Evolutionary conservation across 2,329 filamentous ascomycete species (phyloP).

Genomic region (Aspergillus sp.): DNA sequence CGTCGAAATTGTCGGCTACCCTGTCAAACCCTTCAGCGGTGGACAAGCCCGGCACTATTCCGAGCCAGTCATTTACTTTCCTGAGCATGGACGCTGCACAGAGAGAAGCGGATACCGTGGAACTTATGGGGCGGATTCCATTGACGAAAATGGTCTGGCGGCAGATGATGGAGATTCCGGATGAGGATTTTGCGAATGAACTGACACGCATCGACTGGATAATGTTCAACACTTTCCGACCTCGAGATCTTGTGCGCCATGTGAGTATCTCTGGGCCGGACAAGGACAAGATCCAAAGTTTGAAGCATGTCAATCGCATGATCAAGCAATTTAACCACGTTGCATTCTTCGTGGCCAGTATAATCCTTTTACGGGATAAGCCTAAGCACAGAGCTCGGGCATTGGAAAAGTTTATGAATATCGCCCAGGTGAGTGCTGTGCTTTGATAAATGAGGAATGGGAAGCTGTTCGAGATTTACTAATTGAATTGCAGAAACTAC

Average conservation of each 20-base stretch:
- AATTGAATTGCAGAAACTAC: conserved; percentile 61
- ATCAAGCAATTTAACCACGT: conserved; percentile 89
- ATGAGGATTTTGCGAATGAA: conserved; percentile 85
- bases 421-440: conserved; percentile 57
- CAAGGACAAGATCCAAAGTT: conserved; percentile 62
- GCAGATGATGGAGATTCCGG: conserved; percentile 80
- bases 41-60: conserved; percentile 39
- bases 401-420: conserved; percentile 92
- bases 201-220: conserved; percentile 96
- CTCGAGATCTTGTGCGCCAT: conserved; percentile 88
- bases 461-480: neutral
- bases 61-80: conserved; percentile 45
- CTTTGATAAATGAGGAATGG: neutral
- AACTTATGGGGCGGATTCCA: conserved; percentile 66
- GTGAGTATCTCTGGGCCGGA: conserved; percentile 67
- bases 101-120: conserved; percentile 69
- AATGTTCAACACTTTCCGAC: conserved; percentile 93
- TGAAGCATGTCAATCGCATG: conserved; percentile 91
- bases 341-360: conserved; percentile 77
- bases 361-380: conserved; percentile 88
- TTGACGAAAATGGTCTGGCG: conserved; percentile 87
- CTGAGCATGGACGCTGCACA: conserved; percentile 69
- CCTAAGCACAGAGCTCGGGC: conserved; percentile 90
- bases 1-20: conserved; percentile 39
- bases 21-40: conserved; percentile 41